A percentile compares a stretch with the other conserved stretches of the same genome.
phyloP scores from a whole-genome alignment of 129 eudicot genomes.

The Dittrichia graveolens region DNA sequence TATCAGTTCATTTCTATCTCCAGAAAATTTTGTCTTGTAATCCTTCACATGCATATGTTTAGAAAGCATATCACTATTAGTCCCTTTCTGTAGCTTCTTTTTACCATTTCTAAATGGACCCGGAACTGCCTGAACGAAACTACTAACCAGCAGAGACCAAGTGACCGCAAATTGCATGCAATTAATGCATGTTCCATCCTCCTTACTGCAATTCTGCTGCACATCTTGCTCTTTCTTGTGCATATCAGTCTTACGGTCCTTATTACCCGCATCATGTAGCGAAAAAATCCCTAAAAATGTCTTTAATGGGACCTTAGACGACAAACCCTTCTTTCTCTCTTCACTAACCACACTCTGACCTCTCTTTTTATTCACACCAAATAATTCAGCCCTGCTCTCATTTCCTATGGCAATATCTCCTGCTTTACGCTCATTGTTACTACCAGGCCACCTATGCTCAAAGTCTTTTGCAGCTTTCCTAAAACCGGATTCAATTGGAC shows the following conservation, averaged over 20 bases:
- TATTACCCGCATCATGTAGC: no score
- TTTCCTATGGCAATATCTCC: slow-evolving; percentile 13
- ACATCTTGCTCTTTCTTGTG: slow-evolving; percentile 41
- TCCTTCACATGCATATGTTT: slow-evolving; percentile 10
- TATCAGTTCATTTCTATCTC: slow-evolving; percentile 30
- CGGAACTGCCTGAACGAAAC: slow-evolving; percentile 74
- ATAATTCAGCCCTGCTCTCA: slow-evolving; percentile 26
- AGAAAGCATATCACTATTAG: slow-evolving; percentile 34
- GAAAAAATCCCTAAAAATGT: no score
- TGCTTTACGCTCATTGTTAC: slow-evolving; percentile 35
- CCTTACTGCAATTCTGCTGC: slow-evolving; percentile 40
- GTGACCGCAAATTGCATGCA: slow-evolving; percentile 77
- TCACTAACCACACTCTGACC: slow-evolving; percentile 35
- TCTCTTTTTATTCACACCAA: slow-evolving; percentile 38
- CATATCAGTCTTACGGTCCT: slow-evolving; percentile 1
- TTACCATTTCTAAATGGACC: slow-evolving; percentile 56
- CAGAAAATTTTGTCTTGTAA: slow-evolving; percentile 36
- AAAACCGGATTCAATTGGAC: slow-evolving; percentile 70
- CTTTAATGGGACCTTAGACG: no score
- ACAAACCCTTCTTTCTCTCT: slow-evolving; percentile 41
- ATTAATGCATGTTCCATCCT: slow-evolving; percentile 57
- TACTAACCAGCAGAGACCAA: slow-evolving; percentile 65
- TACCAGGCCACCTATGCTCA: slow-evolving; percentile 60
- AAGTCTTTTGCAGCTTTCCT: slow-evolving; percentile 64
- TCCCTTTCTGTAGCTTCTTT: slow-evolving; percentile 52